Base-by-base conservation (phyloP, 331 rosid genomes). In the Prunus yedoensis region DNA sequence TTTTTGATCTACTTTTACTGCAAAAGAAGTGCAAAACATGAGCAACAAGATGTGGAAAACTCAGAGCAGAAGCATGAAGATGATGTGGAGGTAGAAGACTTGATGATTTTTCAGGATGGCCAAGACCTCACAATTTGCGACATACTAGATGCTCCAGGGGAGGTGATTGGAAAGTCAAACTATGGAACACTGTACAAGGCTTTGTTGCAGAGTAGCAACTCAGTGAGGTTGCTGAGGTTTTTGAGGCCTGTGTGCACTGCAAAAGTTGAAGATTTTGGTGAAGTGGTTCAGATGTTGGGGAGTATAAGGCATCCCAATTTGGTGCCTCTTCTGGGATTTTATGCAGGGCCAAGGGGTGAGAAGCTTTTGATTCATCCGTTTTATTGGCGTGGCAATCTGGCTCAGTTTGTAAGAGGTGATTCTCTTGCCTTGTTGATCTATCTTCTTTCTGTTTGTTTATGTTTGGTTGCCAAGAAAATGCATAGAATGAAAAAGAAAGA, bases 331-430 rank as follows among this genome's bases (percentile, higher is more conserved):
- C 76, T 92, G 76, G 99, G 99, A 11, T 94, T 90, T 77, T 94
- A 94, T 79, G 85, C 92, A 0, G 99, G 99, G 30, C 89, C 95
- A 53, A 90, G 97, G 74, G 95, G 96, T 18, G 99, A 94, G 87
- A 94, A 90, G 91, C 99, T 94, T 86, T 88, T 94, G 80, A 89
- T 94, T 84, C 91, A 91, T 83, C 96, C 99, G 10, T 94, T 90
- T 79, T 86, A 90, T 71, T 73, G 89, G 80, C 70, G 73, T 73
- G 97, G 99, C 73, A 92, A 80, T 86, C 79, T 94, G 70, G 83
- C 96, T 81, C 85, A 92, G 38, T 92, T 92, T 84, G 81, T 90
- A 66, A 89, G 87, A 90, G 97, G 99, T 94, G 23, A 38, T 4
- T 54, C 59, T 45, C 21, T 73, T 60, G 18, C 27, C 61, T 4